Evolutionary conservation across 108 stramenopile genomes (phyloP).

Genomic region (Aureococcus anophagefferens): DNA sequence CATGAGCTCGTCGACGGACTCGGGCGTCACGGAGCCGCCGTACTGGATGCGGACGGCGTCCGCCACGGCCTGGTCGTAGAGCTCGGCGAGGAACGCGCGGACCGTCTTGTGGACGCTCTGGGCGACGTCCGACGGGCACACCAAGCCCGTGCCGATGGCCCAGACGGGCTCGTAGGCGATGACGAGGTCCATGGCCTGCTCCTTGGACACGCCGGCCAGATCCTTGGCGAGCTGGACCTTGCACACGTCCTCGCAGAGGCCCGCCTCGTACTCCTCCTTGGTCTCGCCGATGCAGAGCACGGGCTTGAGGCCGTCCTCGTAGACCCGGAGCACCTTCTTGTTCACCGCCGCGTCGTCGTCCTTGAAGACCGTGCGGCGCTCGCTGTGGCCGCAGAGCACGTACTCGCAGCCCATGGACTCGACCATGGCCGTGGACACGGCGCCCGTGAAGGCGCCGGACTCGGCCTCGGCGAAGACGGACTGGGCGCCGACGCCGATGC

Average conservation of each 20-base stretch:
- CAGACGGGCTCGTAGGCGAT: conserved; percentile 93
- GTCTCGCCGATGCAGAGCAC: conserved; percentile 94
- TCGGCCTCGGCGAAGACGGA: conserved; percentile 53
- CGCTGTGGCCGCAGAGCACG: conserved; percentile 91
- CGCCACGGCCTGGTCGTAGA: conserved; percentile 31
- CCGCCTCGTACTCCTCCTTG: conserved; percentile 77
- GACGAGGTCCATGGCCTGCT: conserved; percentile 72
- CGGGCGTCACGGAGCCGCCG: conserved; percentile 35
- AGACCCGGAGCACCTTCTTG: conserved; percentile 67
- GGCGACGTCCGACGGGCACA: conserved; percentile 44
- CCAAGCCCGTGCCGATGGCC: conserved; percentile 68
- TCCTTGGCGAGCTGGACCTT: conserved; percentile 79
- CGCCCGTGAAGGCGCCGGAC: conserved; percentile 90
- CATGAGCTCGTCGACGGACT: conserved; percentile 35
- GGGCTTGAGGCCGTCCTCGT: conserved; percentile 78
- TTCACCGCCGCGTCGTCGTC: conserved; percentile 89
- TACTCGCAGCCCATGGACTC: conserved; percentile 66
- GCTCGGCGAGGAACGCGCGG: conserved; percentile 31
- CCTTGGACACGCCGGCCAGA: conserved; percentile 60
- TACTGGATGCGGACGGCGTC: conserved; percentile 29
- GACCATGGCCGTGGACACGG: conserved; percentile 73
- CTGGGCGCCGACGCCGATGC: conserved; percentile 56
- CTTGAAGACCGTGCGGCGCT: conserved; percentile 83
- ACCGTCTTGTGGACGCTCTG: conserved; percentile 48
- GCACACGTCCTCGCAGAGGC: conserved; percentile 76